Conservation (phyloP, 78 protist genomes). For the slime mould (Dictyostelium discoideum) region DNA sequence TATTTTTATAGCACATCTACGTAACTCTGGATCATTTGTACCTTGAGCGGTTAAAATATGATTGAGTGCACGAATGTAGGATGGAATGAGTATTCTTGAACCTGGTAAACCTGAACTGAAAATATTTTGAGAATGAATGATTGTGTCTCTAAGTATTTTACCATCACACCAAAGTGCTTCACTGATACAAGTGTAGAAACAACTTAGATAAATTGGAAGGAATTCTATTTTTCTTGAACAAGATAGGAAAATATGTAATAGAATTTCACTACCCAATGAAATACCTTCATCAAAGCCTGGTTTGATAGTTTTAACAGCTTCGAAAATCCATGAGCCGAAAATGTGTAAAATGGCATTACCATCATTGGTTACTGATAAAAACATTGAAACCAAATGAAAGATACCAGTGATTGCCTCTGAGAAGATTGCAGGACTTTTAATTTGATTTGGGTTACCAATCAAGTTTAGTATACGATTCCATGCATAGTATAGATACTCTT, state of each 20-base stretch:
- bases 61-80: conserved; percentile 54
- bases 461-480: conserved; percentile 39
- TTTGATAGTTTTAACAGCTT: conserved; percentile 40
- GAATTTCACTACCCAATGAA: conserved; percentile 31
- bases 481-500: conserved; percentile 20
- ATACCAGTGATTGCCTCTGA: conserved; percentile 69
- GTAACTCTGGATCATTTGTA: conserved; percentile 4
- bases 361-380: conserved; percentile 32
- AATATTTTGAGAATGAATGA: conserved; percentile 54
- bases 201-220: conserved; percentile 32
- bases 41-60: conserved; percentile 39
- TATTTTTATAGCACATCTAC: conserved; percentile 28
- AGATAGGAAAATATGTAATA: conserved; percentile 38
- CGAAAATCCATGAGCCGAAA: conserved; percentile 67
- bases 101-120: conserved; percentile 51
- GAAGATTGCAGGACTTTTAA: conserved; percentile 56
- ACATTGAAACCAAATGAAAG: conserved; percentile 49
- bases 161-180: conserved; percentile 77
- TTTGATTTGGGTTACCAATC: conserved; percentile 60
- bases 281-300: conserved; percentile 72
- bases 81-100: conserved; percentile 50
- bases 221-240: conserved; percentile 33
- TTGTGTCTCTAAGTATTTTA: conserved; percentile 13
- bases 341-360: conserved; percentile 60
- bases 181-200: conserved; percentile 35